Percentiles rank a stretch among this genome's conserved stretches.
Evolutionary conservation across 179 eudicot genomes (phyloP).

Genomic region (Silene noctiflora): DNA sequence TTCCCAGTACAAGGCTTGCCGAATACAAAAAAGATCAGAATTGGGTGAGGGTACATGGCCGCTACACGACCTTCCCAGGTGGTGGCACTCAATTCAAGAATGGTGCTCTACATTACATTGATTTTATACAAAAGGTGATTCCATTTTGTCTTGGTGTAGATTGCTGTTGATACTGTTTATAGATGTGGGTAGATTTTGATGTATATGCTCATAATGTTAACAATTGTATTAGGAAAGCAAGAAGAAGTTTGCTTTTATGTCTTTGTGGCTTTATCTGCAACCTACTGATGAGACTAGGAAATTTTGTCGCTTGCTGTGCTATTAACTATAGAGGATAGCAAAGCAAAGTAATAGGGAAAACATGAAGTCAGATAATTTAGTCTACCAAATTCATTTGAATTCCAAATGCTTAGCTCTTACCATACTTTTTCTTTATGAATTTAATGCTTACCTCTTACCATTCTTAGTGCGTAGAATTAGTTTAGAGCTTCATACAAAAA

Average conservation of each 20-base stretch:
- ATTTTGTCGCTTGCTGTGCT: too few species aligned
- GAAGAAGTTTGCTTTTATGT: background rate
- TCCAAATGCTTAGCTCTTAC: too few species aligned
- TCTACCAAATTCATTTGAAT: too few species aligned
- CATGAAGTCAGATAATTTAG: too few species aligned
- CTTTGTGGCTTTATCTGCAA: too few species aligned
- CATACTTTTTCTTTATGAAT: too few species aligned
- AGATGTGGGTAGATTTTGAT: conserved; percentile 11
- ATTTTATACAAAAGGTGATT: conserved; percentile 32
- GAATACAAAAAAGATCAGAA: conserved; percentile 38
- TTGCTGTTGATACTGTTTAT: conserved; percentile 7
- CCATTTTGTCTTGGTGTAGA: conserved; percentile 1
- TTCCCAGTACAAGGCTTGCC: conserved; percentile 42
- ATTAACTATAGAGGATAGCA: too few species aligned
- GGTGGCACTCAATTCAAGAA: conserved; percentile 49
- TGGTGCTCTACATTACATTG: conserved; percentile 42
- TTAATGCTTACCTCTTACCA: too few species aligned
- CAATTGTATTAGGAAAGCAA: background rate
- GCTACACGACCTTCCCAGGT: conserved; percentile 39
- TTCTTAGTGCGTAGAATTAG: too few species aligned
- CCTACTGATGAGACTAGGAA: too few species aligned
- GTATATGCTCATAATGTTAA: background rate
- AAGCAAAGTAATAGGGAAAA: too few species aligned
- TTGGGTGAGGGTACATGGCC: conserved; percentile 42
- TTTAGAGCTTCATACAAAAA: too few species aligned